phyloP scores from a whole-genome alignment of 1,139 yeast species.

The Suhomyces guaymorum region DNA sequence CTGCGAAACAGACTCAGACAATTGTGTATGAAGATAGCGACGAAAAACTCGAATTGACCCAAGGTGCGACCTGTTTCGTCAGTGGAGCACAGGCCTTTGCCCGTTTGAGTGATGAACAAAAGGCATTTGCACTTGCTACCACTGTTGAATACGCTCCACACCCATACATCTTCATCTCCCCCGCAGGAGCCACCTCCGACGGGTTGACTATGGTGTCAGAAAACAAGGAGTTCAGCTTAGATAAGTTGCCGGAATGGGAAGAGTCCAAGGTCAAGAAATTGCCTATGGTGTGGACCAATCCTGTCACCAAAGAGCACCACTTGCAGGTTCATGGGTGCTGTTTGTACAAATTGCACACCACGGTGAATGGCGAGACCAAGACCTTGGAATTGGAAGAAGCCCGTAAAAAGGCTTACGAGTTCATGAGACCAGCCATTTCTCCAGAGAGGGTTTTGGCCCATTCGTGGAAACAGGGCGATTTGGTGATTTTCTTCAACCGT shows the following conservation, averaged over 20 bases:
- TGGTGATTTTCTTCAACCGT: slow-evolving; percentile 80
- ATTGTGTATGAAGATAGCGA: slow-evolving; percentile 64
- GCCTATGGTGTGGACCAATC: slow-evolving; percentile 91
- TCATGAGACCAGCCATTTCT: slow-evolving; percentile 84
- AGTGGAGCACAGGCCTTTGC: slow-evolving; percentile 79
- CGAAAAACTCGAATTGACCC: slow-evolving; percentile 65
- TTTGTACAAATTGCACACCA: slow-evolving; percentile 63
- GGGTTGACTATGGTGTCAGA: slow-evolving; percentile 85
- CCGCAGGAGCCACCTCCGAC: slow-evolving; percentile 78
- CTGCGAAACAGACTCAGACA: slow-evolving; percentile 42
- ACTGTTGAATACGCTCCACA: slow-evolving; percentile 88
- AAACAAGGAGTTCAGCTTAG: slow-evolving; percentile 65
- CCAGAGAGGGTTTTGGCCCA: slow-evolving; percentile 77
- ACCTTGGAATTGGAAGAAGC: slow-evolving; percentile 67
- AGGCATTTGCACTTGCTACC: slow-evolving; percentile 70
- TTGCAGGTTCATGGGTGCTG: slow-evolving; percentile 88
- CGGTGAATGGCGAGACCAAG: slow-evolving; percentile 51
- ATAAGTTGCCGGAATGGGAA: slow-evolving; percentile 80
- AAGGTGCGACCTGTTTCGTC: slow-evolving; percentile 86
- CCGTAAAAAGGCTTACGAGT: slow-evolving; percentile 62
- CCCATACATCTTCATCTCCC: slow-evolving; percentile 81
- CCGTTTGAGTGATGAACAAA: slow-evolving; percentile 63
- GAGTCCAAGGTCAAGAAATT: slow-evolving; percentile 68
- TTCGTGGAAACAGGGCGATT: slow-evolving; percentile 78
- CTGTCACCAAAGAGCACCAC: slow-evolving; percentile 80